Percentiles rank a stretch among this genome's conserved stretches.
These are phyloP conservation scores for Rhytidiadelphus loreus DNA, from an alignment of 225 moss, liverwort and hornwort species.

Conservation along the genomic window DNA sequence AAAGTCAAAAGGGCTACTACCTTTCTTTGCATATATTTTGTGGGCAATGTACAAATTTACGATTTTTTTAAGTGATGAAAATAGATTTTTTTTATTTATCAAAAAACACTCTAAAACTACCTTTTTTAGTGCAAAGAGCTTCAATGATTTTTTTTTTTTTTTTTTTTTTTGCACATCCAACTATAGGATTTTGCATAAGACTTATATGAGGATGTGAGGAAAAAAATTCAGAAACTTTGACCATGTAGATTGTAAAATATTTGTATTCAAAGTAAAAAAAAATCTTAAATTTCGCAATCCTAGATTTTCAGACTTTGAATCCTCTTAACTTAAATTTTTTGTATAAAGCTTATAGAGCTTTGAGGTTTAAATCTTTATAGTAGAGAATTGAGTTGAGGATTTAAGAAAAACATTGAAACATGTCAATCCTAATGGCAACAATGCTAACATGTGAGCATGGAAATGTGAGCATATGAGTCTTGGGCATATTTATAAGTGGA, in stretches of 20 bases:
- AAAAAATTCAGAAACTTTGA: not conserved
- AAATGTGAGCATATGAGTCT: too few species aligned
- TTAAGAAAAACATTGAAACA: too few species aligned
- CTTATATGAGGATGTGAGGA: not conserved
- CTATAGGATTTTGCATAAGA: not conserved
- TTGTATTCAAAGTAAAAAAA: too few species aligned
- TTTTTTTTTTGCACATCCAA: not conserved
- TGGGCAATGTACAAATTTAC: too few species aligned
- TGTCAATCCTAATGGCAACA: too few species aligned
- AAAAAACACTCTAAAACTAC: too few species aligned
- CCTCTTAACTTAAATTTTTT: not conserved
- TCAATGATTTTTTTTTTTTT: not conserved
- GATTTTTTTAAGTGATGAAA: not conserved
- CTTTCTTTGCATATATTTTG: not conserved
- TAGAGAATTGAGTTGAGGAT: too few species aligned
- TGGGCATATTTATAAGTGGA: too few species aligned
- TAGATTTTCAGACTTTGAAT: not conserved
- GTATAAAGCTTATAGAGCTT: too few species aligned
- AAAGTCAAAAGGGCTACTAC: not conserved
- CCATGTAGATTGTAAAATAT: not conserved
- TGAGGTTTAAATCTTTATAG: too few species aligned
- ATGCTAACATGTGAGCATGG: too few species aligned
- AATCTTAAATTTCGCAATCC: not conserved
- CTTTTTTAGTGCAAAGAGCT: not conserved
- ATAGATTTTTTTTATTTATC: too few species aligned